Percentiles rank a stretch among this genome's conserved stretches.
phyloP scores from a whole-genome alignment of 192 early-diverging fungal genomes.

The Rhizoclosmatium globosum region DNA sequence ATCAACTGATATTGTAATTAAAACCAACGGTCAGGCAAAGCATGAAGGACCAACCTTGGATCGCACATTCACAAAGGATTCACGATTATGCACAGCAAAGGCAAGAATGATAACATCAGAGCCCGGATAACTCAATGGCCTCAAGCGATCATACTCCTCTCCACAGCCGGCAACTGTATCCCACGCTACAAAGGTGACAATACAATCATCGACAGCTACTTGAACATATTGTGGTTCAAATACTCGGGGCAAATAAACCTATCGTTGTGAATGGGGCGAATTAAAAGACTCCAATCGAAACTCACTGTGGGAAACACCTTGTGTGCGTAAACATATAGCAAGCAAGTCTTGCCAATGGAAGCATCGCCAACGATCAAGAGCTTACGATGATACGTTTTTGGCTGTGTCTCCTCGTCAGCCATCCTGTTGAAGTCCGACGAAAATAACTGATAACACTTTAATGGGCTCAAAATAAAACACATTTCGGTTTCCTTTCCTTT shows the following conservation, averaged over 20 bases:
- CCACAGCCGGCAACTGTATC: constrained; percentile 82
- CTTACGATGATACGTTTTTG: constrained; percentile 28
- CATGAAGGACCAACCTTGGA: constrained; percentile 26
- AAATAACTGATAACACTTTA: too few species aligned
- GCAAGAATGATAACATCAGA: constrained; percentile 81
- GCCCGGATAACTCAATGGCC: constrained; percentile 91
- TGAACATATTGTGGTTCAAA: constrained; percentile 46
- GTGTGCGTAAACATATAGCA: constrained; percentile 60
- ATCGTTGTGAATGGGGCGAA: neutral
- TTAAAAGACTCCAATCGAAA: too few species aligned
- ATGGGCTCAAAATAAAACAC: too few species aligned
- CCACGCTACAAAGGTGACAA: constrained; percentile 95
- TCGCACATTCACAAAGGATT: constrained; percentile 83
- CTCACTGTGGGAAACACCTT: constrained; percentile 57
- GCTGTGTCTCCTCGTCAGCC: too few species aligned
- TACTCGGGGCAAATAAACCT: constrained; percentile 37
- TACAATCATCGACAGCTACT: constrained; percentile 47
- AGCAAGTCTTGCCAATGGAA: constrained; percentile 61
- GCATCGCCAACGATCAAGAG: constrained; percentile 67
- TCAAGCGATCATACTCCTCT: constrained; percentile 95
- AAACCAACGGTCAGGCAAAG: neutral
- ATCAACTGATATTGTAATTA: neutral
- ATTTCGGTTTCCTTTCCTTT: too few species aligned
- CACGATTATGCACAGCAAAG: constrained; percentile 82
- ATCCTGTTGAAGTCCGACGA: too few species aligned